Conservation (phyloP, 225 moss, liverwort and hornwort genomes). For the Neckera pumila region DNA sequence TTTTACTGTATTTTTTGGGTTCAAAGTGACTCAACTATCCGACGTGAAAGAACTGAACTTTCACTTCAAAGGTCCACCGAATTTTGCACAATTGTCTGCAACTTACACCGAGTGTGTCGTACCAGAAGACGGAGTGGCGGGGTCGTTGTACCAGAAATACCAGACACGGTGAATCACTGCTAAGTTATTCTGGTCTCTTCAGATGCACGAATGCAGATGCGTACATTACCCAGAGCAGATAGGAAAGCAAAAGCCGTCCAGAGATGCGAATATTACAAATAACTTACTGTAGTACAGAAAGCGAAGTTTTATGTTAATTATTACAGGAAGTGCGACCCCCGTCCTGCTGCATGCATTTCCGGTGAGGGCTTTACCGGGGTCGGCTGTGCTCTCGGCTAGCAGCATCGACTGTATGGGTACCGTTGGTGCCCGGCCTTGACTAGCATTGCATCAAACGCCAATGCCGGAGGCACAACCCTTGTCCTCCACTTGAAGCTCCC, state of each 20-base stretch:
- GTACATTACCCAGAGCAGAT: background rate
- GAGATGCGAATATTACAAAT: background rate
- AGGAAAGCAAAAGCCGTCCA: background rate
- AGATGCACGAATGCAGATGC: background rate
- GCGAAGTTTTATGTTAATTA: no score
- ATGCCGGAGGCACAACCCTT: background rate
- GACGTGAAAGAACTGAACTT: background rate
- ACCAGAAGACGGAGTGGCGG: no score
- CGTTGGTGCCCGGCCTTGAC: no score
- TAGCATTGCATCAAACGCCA: no score
- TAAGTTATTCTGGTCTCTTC: background rate
- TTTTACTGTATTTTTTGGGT: background rate
- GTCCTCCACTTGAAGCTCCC: background rate
- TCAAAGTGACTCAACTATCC: background rate
- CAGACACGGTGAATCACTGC: background rate
- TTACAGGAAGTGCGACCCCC: background rate
- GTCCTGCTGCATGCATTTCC: background rate
- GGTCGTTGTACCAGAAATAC: background rate
- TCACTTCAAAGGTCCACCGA: background rate
- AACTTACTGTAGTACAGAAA: background rate
- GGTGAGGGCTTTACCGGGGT: background rate
- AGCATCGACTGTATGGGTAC: no score
- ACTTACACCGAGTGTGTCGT: background rate
- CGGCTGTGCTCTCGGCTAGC: background rate
- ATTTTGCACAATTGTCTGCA: background rate